Base-by-base conservation (phyloP, 2,329 filamentous ascomycete genomes). In the Alternaria conjuncta region DNA sequence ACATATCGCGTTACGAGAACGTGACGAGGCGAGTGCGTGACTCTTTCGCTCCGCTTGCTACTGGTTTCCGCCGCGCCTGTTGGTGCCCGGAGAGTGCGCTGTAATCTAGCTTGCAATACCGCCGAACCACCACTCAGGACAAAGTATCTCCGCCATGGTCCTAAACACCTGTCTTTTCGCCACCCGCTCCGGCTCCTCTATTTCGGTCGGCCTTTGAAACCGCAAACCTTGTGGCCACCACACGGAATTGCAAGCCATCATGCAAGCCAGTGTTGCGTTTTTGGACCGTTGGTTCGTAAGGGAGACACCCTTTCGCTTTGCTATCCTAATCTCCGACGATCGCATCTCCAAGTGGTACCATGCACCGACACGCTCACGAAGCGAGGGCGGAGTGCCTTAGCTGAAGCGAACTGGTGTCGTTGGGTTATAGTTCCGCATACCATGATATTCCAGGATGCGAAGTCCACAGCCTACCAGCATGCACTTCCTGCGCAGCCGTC, bases 401-500 rank as follows among this genome's bases (percentile, higher is more conserved):
- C 46, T 18, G 32, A 49, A 46, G 45, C 44, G n/a, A 21, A 41
- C 28, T n/a, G 55, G 23, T 45, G 60, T 60, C 60, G 55, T 65
- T 60, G 59, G 50, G 46, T 60, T 53, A 61, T 61, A 55, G 53
- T 66, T 63, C 49, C 41, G 58, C 47, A 56, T 13, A 57, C 44
- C 30, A 59, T 53, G 61, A 58, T 60, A 59, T 65, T 23, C 60
- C 23, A 61, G 63, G 47, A 70, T 66, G 60, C 67, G 61, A 59
- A 65, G 54, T 68, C 54, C 55, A 47, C 23, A 59, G 63, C 57
- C 63, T 61, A 63, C 58, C 51, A 36, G 10, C 50, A 50, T 57
- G 55, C 60, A 56, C 43, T 57, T 57, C 23, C 23, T 41, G 20
- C 44, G 65, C 71, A 69, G 69, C 64, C 65, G 72, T 74, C 67